Percentiles rank a stretch among this genome's conserved stretches.
Conservation (phyloP, 345 rosid species). For the Psidium guajava region DNA sequence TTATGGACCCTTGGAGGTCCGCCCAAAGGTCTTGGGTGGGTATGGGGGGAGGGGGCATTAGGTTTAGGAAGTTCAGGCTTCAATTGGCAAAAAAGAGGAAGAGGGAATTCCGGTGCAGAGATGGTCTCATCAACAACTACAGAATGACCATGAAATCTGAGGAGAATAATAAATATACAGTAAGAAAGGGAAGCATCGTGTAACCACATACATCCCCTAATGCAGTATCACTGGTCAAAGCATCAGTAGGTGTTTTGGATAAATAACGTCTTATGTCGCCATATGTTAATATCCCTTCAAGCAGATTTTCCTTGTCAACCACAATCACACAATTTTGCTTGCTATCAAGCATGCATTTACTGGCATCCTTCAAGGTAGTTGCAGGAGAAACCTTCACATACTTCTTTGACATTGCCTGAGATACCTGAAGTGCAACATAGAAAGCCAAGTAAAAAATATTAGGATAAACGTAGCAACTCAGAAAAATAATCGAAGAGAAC, state of each 20-base stretch:
- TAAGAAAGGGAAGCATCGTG: background rate
- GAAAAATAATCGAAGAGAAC: background rate
- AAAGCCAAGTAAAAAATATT: background rate
- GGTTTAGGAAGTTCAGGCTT: background rate
- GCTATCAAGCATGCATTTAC: slow-evolving; percentile 52
- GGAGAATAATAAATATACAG: background rate
- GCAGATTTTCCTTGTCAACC: slow-evolving; percentile 59
- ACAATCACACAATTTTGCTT: slow-evolving; percentile 63
- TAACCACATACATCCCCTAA: slow-evolving; percentile 41
- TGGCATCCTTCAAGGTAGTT: slow-evolving; percentile 66
- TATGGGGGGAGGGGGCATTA: background rate
- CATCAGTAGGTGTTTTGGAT: slow-evolving; percentile 27
- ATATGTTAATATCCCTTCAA: slow-evolving; percentile 73
- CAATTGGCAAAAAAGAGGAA: background rate
- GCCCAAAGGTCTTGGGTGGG: background rate
- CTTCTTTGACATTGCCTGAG: slow-evolving; percentile 72
- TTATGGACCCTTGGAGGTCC: background rate
- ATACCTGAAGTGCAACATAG: slow-evolving; percentile 29
- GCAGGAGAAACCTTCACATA: slow-evolving; percentile 45
- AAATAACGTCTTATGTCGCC: slow-evolving; percentile 62
- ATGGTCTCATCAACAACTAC: background rate
- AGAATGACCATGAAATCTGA: background rate
- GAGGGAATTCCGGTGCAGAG: background rate
- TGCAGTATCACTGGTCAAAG: slow-evolving; percentile 26
- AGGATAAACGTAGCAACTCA: background rate